Base-by-base conservation (phyloP, 2,329 filamentous ascomycete genomes). In the Lasiodiplodia gonubiensis region DNA sequence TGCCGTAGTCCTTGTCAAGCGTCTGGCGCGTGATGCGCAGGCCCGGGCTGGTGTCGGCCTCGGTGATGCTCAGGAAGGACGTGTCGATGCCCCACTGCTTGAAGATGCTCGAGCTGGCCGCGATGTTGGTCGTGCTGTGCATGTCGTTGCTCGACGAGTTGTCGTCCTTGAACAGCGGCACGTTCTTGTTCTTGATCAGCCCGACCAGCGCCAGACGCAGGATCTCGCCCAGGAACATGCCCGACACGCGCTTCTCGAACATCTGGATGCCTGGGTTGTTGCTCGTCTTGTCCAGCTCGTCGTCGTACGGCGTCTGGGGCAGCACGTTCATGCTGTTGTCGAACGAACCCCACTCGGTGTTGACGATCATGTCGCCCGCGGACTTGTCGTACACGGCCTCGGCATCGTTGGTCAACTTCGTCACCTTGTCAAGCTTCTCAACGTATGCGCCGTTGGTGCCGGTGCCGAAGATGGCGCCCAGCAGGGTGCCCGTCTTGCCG, bases 331-430 rank as follows among this genome's bases (percentile, higher is more conserved):
- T 88, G 73, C 91, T 88, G 81, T 98, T 98, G 81, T 99, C 95
- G 75, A 99, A 99, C 67, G 93, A 97, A 70, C 95, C 95, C 95
- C 95, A 99, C 82, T 99, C 95, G 0, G 92, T 94, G 82, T 99
- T 99, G 81, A 99, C 87, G 68, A 99, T 93, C 95, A 99, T 99
- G 73, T 96, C 89, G 64, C 94, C 93, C 0, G 94, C 96, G 10
- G 88, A 89, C 59, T 84, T 84, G 79, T 97, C 93, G 72, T 91
- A 95, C 4, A 90, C 89, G 39, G 77, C 76, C 49, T 82, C 74
- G 53, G 78, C 78, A 52, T 78, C 74, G 65, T 79, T 71, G 54
- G 81, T 80, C 74, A 90, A 82, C 83, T 98, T 99, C 76, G 89
- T 93, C 75, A 98, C 88, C 72, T 93, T 94, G 73, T 86, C 82